Percentiles rank a stretch among this genome's conserved stretches.
phyloP scores from a whole-genome alignment of 371 early-diverging fungal species.

The Syncephalis plumigaleata region DNA sequence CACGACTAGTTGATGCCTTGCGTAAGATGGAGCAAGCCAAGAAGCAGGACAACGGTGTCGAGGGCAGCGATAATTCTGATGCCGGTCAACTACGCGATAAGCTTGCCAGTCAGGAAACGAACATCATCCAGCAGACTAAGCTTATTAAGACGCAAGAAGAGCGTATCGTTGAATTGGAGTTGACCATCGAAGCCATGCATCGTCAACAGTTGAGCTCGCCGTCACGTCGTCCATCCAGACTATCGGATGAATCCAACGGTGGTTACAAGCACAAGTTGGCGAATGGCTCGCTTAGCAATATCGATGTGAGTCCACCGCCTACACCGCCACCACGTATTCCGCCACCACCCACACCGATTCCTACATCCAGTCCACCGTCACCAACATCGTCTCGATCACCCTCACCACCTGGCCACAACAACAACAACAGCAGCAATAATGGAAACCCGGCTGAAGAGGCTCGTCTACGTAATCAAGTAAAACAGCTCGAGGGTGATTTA shows the following conservation, averaged over 20 bases:
- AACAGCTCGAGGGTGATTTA: background rate
- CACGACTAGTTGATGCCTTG: too few relatives aligned
- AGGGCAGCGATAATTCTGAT: too few relatives aligned
- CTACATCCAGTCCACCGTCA: background rate
- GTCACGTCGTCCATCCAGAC: background rate
- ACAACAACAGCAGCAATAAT: background rate
- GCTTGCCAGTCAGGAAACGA: background rate
- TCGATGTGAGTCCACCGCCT: background rate
- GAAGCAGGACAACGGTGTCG: too few relatives aligned
- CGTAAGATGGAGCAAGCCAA: too few relatives aligned
- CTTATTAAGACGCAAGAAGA: conserved; percentile 1
- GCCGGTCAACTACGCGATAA: background rate
- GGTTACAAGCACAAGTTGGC: too few relatives aligned
- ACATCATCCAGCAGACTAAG: background rate
- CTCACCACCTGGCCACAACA: background rate
- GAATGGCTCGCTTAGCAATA: too few relatives aligned
- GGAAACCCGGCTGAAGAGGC: background rate
- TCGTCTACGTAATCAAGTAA: background rate
- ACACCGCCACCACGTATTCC: background rate
- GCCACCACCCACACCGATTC: background rate
- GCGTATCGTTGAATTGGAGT: background rate
- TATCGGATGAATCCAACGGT: background rate
- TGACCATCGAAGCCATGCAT: background rate
- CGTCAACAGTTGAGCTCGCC: background rate
- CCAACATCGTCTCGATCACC: background rate